A percentile compares a stretch with the other conserved stretches of the same genome.
These are phyloP conservation scores for Calamus simplicifolius DNA, from an alignment of 176 grass and related monocot species.

Conservation along the genomic window DNA sequence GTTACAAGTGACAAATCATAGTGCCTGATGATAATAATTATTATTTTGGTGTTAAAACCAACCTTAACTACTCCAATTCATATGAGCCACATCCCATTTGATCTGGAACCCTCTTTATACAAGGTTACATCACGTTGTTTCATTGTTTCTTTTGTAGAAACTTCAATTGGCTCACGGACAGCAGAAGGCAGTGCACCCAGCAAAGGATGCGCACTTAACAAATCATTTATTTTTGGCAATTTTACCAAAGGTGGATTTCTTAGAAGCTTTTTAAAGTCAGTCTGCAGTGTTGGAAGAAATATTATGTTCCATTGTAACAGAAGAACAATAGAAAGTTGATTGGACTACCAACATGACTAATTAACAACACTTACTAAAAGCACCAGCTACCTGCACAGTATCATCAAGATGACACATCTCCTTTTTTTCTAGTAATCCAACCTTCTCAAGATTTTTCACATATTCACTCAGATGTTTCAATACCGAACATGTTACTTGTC, in stretches of 20 bases:
- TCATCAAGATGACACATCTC: constrained; percentile 79
- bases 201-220: constrained; percentile 68
- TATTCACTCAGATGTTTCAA: constrained; percentile 84
- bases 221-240: constrained; percentile 78
- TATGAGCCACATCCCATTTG: constrained; percentile 74
- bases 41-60: not conserved
- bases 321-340: not conserved
- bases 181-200: constrained; percentile 58
- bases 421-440: constrained; percentile 78
- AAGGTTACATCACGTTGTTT: constrained; percentile 42
- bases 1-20: not conserved
- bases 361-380: not conserved
- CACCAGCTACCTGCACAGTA: constrained; percentile 62
- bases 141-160: constrained; percentile 60
- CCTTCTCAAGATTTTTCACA: constrained; percentile 82
- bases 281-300: constrained; percentile 41
- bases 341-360: no score
- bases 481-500: constrained; percentile 94
- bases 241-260: constrained; percentile 89
- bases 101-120: constrained; percentile 69
- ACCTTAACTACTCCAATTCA: constrained; percentile 83
- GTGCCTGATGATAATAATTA: no score
- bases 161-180: constrained; percentile 41
- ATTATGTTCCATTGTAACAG: not conserved
- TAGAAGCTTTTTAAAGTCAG: constrained; percentile 72